Evolutionary conservation across 106 monocot species (phyloP).

Genomic region (Triglochin maritima): DNA sequence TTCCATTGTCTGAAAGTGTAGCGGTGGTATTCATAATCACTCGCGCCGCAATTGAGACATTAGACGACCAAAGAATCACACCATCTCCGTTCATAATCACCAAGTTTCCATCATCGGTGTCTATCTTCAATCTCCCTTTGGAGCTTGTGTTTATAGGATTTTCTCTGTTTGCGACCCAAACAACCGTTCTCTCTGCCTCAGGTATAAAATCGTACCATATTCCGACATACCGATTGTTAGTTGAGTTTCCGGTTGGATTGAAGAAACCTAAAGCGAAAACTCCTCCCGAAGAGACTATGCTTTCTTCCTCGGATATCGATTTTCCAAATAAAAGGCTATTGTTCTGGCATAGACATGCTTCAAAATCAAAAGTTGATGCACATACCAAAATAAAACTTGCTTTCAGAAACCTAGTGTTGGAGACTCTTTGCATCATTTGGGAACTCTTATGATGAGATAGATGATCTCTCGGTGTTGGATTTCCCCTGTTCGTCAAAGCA

Average conservation of each 20-base stretch:
- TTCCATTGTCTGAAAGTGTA: constrained; percentile 1
- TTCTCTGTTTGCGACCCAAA: constrained; percentile 22
- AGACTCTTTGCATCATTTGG: no score
- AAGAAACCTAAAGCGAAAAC: constrained; percentile 12
- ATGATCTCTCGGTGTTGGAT: no score
- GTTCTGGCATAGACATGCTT: no score
- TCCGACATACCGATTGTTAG: constrained; percentile 6
- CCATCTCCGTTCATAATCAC: neutral
- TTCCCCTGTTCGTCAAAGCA: no score
- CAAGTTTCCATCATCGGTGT: neutral
- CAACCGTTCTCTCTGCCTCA: neutral
- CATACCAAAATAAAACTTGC: no score
- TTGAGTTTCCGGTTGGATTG: neutral
- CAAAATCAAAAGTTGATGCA: no score
- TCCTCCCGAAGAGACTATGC: neutral
- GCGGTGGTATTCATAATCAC: neutral
- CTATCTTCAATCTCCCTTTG: constrained; percentile 1
- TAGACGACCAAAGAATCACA: constrained; percentile 1
- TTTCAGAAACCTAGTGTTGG: no score
- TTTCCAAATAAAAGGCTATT: no score
- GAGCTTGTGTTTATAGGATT: neutral
- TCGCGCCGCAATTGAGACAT: no score
- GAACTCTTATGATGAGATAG: no score
- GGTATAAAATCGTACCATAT: constrained; percentile 18
- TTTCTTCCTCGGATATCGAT: no score